Evolutionary conservation across 306 rosid genomes (phyloP).

Genomic region (Inga oerstediana): DNA sequence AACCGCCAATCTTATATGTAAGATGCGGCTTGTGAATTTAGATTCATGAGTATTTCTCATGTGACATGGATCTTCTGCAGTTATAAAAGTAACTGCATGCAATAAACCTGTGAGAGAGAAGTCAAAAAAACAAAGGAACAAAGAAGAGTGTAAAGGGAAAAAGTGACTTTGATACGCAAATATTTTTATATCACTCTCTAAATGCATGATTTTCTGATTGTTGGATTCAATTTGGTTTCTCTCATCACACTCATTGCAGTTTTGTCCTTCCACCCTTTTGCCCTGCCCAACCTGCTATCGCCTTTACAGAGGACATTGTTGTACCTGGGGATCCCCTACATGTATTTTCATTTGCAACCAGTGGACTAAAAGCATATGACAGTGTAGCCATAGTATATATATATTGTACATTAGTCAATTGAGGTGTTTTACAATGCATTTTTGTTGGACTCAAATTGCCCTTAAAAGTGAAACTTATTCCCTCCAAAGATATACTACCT

Average conservation of each 20-base stretch:
- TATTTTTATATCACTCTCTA: not conserved
- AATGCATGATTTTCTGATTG: not conserved
- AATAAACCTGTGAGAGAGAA: not conserved
- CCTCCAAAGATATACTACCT: not conserved
- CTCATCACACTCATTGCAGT: constrained; percentile 16
- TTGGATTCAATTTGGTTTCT: not conserved
- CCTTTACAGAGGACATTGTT: constrained; percentile 20
- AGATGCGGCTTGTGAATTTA: constrained; percentile 76
- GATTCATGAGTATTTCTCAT: constrained; percentile 38
- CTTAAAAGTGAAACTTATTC: not conserved
- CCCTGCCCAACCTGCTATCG: constrained; percentile 10
- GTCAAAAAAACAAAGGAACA: not conserved
- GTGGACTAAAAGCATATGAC: constrained; percentile 7
- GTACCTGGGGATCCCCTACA: constrained; percentile 19
- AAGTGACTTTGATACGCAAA: not conserved
- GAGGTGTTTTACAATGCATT: not conserved
- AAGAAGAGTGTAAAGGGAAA: not conserved
- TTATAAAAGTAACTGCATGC: not conserved
- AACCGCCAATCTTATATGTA: constrained; percentile 87
- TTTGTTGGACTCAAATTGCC: not conserved
- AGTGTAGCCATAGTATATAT: constrained; percentile 19
- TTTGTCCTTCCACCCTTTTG: constrained; percentile 8
- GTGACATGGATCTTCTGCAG: not conserved
- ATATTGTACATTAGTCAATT: constrained; percentile 21
- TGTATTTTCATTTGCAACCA: constrained; percentile 14